Percentiles rank a stretch among this genome's conserved stretches.
Evolutionary conservation across 2,329 filamentous ascomycete genomes (phyloP).

Genomic region (Didymella arachidicola): DNA sequence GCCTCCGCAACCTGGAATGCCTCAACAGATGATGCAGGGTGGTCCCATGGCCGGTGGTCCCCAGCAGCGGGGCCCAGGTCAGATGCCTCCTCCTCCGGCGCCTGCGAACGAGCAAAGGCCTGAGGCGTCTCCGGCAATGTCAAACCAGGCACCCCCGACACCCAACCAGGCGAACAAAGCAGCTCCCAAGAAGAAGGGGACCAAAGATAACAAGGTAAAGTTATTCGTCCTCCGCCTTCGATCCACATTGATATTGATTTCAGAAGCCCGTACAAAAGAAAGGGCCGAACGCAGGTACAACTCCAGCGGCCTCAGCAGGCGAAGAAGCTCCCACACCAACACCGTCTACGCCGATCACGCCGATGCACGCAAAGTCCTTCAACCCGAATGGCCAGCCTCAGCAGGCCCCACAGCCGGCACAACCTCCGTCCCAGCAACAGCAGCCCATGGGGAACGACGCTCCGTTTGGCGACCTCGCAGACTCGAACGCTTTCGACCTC

Average conservation of each 20-base stretch:
- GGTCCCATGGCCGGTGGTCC: constrained; percentile 67
- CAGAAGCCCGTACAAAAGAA: constrained; percentile 53
- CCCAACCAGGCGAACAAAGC: constrained; percentile 76
- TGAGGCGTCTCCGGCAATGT: constrained; percentile 58
- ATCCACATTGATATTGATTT: constrained; percentile 48
- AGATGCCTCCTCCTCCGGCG: constrained; percentile 60
- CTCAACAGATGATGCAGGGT: constrained; percentile 60
- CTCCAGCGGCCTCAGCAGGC: constrained; percentile 53
- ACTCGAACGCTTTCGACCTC: constrained; percentile 50
- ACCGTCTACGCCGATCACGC: constrained; percentile 58
- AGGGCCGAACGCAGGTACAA: constrained; percentile 49
- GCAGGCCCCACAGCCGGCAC: constrained; percentile 38
- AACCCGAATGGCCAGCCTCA: constrained; percentile 46
- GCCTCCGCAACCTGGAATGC: constrained; percentile 57
- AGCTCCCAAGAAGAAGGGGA: constrained; percentile 78
- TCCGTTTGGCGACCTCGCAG: constrained; percentile 53
- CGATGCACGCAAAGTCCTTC: constrained; percentile 53
- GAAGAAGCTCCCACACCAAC: constrained; percentile 59
- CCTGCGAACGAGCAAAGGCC: constrained; percentile 53
- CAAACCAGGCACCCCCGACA: constrained; percentile 71
- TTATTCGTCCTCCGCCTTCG: constrained; percentile 36
- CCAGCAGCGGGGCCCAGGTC: constrained; percentile 68
- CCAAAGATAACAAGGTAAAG: constrained; percentile 73
- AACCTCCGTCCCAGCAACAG: constrained; percentile 43
- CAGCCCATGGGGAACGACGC: constrained; percentile 47